Base-by-base conservation (phyloP, 257 asterid species). In the Catharanthus roseus region DNA sequence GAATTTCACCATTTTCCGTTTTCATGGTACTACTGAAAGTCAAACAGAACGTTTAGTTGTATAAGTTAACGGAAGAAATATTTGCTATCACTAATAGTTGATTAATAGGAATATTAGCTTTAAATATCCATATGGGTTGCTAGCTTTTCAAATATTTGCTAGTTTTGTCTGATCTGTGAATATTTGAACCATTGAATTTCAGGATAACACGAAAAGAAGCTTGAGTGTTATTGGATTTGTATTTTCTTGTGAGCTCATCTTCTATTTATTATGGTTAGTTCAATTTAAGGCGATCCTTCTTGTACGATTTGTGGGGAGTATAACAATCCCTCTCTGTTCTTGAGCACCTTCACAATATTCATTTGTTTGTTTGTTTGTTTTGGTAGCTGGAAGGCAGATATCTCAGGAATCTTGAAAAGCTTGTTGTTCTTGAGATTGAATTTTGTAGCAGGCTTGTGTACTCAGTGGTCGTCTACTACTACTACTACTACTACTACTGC, bases 121-220 rank as follows among this genome's bases (percentile, higher is more conserved):
- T 9, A 44, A 4, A 1, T 45, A 2, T 12, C 6, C 10, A 42
- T 7, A 1, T 10, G n/a, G n/a, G n/a, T 45, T 45, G 51, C 51
- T 42, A 42, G 49, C 11, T 9, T 42, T 45, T 2, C 51, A 45
- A 45, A 42, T 11, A 45, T 11, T 45, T 5, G n/a, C n/a, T n/a
- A n/a, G n/a, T n/a, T n/a, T n/a, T n/a, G n/a, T n/a, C 28, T 15
- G 16, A 36, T 38, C 9, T 39, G 12, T 38, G 19, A 24, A 23
- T 56, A 26, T 11, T 11, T 31, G n/a, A 11, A 23, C 36, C 6
- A 6, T 70, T 26, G 16, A 44, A 57, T 5, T 39, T 70, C 67
- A 70, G 74, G 74, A 70, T 70, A 39, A 70, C 67, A 56, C 62
- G 74, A 58, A 70, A 70, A 70, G 74, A 70, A 56, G 74, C 74